A percentile compares a stretch with the other conserved stretches of the same genome.
Conservation (phyloP, 2,329 filamentous ascomycete species). For the Eutypella sp. region DNA sequence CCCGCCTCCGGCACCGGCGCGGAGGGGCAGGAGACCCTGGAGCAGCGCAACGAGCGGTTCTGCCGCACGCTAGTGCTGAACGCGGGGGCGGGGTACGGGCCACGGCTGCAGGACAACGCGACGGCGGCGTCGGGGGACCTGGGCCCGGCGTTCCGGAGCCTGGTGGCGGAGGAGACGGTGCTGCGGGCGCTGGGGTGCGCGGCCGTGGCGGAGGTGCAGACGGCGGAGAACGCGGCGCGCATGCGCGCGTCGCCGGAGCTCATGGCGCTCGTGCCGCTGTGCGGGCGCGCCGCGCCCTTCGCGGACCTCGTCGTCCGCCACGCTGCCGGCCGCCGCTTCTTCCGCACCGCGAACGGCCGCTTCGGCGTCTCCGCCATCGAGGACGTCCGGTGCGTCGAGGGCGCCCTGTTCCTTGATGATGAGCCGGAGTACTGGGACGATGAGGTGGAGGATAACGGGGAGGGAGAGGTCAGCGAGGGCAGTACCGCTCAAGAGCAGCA, state of each 20-base stretch:
- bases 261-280: slow-evolving; percentile 5
- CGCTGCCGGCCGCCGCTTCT: slow-evolving; percentile 15
- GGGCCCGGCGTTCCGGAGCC: slow-evolving; percentile 10
- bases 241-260: slow-evolving; percentile 9
- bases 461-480: neutral
- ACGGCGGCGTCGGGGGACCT: slow-evolving; percentile 2
- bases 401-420: slow-evolving; percentile 1
- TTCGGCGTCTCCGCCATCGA: slow-evolving; percentile 20
- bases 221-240: slow-evolving; percentile 10
- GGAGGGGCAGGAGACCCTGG: slow-evolving; percentile 4
- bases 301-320: slow-evolving; percentile 5
- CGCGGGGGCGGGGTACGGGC: neutral
- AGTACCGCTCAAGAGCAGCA: no score
- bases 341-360: slow-evolving; percentile 14
- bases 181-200: slow-evolving; percentile 11
- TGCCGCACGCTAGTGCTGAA: slow-evolving; percentile 18
- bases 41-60: slow-evolving; percentile 10
- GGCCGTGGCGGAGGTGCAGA: slow-evolving; percentile 4
- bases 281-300: slow-evolving; percentile 7
- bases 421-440: neutral
- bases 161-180: slow-evolving; percentile 14
- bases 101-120: neutral
- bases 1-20: no score
- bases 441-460: neutral
- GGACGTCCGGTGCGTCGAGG: slow-evolving; percentile 12